Evolutionary conservation across 768 basidiomycete species (phyloP).

Genomic region (Naganishia vaughanmartiniae): DNA sequence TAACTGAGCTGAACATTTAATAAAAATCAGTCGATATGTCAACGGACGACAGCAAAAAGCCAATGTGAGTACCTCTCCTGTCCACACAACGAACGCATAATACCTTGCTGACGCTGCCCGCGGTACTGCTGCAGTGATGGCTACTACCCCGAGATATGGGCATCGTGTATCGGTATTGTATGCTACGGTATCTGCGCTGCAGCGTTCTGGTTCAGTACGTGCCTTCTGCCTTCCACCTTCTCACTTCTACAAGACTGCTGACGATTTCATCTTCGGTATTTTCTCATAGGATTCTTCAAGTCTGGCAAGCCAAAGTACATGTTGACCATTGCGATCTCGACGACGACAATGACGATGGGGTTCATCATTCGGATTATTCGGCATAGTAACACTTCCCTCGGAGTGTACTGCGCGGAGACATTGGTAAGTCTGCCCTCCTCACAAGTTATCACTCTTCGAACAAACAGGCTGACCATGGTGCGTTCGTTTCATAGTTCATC

Average conservation of each 20-base stretch:
- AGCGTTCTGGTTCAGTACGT: constrained; percentile 10
- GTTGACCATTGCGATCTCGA: constrained; percentile 13
- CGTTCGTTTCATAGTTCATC: constrained; percentile 34
- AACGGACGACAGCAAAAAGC: neutral
- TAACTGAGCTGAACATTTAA: no score
- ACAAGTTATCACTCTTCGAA: no score
- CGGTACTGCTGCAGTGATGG: neutral
- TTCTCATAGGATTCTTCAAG: neutral
- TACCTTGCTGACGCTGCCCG: neutral
- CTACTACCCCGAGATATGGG: constrained; percentile 21
- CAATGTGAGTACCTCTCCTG: neutral
- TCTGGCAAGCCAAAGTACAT: constrained; percentile 24
- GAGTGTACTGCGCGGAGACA: constrained; percentile 47
- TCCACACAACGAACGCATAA: neutral
- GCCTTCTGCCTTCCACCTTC: neutral
- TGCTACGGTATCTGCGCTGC: constrained; percentile 7
- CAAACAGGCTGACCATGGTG: no score
- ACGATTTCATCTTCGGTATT: neutral
- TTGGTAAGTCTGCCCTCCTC: constrained; percentile 24
- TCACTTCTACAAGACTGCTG: neutral
- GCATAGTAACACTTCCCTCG: constrained; percentile 39
- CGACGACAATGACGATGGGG: constrained; percentile 41
- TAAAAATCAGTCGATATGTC: no score
- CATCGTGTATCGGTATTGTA: constrained; percentile 18
- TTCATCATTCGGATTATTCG: constrained; percentile 42